Conservation (phyloP, 208 protist species). For the Acanthamoeba royreba region DNA sequence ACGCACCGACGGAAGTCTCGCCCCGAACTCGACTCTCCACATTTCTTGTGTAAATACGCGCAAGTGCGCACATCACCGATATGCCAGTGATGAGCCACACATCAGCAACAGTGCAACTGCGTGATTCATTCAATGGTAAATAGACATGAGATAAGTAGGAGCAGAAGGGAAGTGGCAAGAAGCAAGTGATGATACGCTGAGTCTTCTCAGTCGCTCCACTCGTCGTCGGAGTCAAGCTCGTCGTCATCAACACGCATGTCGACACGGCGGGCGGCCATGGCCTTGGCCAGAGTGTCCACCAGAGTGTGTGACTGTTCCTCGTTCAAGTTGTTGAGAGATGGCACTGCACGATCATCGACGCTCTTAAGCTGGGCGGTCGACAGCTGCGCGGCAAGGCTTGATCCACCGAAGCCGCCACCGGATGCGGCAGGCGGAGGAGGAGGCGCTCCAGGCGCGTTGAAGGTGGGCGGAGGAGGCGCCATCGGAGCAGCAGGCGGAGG, state of each 20-base stretch:
- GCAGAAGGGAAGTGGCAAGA: too few relatives aligned
- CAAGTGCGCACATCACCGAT: too few relatives aligned
- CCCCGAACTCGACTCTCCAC: too few relatives aligned
- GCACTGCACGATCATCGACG: neutral
- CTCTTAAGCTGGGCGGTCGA: neutral
- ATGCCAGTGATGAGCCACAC: neutral
- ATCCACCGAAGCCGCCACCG: neutral
- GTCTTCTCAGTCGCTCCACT: conserved; percentile 32
- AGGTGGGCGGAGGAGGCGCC: neutral
- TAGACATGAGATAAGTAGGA: too few relatives aligned
- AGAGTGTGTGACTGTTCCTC: neutral
- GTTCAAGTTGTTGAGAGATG: neutral
- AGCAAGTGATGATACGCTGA: too few relatives aligned
- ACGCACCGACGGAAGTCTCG: too few relatives aligned
- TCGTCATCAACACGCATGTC: conserved; percentile 5
- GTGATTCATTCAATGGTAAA: too few relatives aligned
- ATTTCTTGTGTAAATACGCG: too few relatives aligned
- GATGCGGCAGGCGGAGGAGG: neutral
- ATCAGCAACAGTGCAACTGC: too few relatives aligned
- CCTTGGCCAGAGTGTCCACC: conserved; percentile 6
- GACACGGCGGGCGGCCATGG: neutral
- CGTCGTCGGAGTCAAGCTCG: conserved; percentile 30
- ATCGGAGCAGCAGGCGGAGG: neutral
- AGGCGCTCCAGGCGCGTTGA: neutral
- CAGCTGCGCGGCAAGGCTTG: neutral